Evolutionary conservation across 495 filamentous ascomycete species (phyloP).

Genomic region (Venustampulla echinocandica): DNA sequence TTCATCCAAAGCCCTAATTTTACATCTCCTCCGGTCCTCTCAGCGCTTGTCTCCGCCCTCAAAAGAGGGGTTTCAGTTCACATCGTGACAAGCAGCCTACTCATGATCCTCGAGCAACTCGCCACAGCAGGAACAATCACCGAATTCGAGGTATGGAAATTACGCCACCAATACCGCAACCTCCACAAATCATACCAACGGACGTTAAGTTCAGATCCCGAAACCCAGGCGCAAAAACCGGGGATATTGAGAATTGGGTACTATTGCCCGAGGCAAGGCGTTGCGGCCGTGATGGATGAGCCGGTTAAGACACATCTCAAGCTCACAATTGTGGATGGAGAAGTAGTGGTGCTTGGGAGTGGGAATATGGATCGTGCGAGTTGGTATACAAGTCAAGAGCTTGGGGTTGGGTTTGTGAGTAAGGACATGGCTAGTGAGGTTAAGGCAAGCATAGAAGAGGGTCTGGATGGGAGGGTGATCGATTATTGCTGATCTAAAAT

Average conservation of each 20-base stretch:
- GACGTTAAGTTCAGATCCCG: not conserved
- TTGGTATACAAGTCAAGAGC: slow-evolving; percentile 69
- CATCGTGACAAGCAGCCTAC: slow-evolving; percentile 52
- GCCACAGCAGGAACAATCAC: slow-evolving; percentile 62
- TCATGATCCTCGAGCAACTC: slow-evolving; percentile 70
- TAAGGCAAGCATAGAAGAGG: slow-evolving; percentile 31
- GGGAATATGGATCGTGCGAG: slow-evolving; percentile 71
- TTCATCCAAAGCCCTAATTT: slow-evolving; percentile 66
- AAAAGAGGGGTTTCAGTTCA: slow-evolving; percentile 52
- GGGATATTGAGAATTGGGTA: slow-evolving; percentile 41
- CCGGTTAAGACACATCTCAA: slow-evolving; percentile 67
- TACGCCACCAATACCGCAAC: slow-evolving; percentile 38
- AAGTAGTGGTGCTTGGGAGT: slow-evolving; percentile 55
- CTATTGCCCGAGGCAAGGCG: slow-evolving; percentile 25
- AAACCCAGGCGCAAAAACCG: slow-evolving; percentile 26
- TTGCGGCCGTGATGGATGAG: slow-evolving; percentile 28
- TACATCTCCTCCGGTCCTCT: slow-evolving; percentile 48
- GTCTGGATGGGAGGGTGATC: slow-evolving; percentile 35
- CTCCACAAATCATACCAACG: slow-evolving; percentile 13
- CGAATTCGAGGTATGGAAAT: slow-evolving; percentile 42
- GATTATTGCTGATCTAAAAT: no score
- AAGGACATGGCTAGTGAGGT: slow-evolving; percentile 35
- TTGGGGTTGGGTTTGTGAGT: slow-evolving; percentile 57
- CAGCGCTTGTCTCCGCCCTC: slow-evolving; percentile 43
- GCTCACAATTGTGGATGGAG: slow-evolving; percentile 51